Base-by-base conservation (phyloP, 2,329 filamentous ascomycete genomes). In the Exophiala oligosperma region DNA sequence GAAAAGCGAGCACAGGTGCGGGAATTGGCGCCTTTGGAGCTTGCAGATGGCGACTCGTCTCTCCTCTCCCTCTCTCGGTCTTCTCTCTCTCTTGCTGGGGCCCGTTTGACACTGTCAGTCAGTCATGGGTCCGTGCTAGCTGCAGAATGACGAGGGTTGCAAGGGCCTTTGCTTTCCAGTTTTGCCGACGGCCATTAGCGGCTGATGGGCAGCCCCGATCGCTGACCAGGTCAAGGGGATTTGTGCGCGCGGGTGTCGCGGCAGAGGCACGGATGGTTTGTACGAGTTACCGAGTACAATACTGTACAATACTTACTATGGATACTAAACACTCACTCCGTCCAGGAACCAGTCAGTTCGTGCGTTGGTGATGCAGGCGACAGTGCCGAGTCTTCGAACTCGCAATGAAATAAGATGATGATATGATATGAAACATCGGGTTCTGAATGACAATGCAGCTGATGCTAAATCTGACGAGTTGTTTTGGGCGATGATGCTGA, bases 1-100 rank as follows among this genome's bases (percentile, higher is more conserved):
- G 46, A 48, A 26, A 4, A 26, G 49, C 44, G 50, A 51, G 43
- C 17, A 38, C 23, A 49, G 43, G 47, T 47, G 47, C 48, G 54
- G 54, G 51, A 52, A 48, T 55, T 55, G 59, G 54, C 55, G 50
- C 49, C 52, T 56, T 44, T 32, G 46, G 46, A 54, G 58, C 58
- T 52, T 54, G 58, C 58, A 60, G 47, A 50, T 54, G 54, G 17
- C 58, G 48, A 57, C 50, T 54, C 51, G 17, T 17, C 17, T 17
- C 17, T 17, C 17, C 32, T 35, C 32, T 26, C 50, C 21, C 26
- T 40, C 50, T 26, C 29, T 38, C 23, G 38, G 17, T 17, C 17
- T 17, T 26, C 38, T 56, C 28, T 37, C 43, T 52, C 46, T 48
- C 55, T 57, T 37, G 40, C 50, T 57, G 50, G 43, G 38, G 28